Base-by-base conservation (phyloP, 2,329 filamentous ascomycete genomes). In the Aspergillus sp. region DNA sequence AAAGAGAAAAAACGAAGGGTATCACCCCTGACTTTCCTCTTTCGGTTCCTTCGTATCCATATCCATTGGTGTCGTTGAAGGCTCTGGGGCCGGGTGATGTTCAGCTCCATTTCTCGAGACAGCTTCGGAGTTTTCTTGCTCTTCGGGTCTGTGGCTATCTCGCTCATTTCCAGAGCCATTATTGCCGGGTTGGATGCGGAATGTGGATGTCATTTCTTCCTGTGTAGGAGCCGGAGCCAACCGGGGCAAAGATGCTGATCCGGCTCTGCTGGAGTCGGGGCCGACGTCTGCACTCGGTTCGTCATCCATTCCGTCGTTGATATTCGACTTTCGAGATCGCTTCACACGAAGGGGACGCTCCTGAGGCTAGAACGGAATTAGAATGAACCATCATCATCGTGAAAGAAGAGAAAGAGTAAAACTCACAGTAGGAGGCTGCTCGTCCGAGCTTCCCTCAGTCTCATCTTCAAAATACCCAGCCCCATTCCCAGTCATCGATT, bases 291-390 rank as follows among this genome's bases (percentile, higher is more conserved):
- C 19, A 19, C 19, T 4, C 19, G 19, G 19, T 19, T 19, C 19
- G 19, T 19, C 19, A 10, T 54, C 58, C 5, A 53, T 53, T 5
- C 53, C 46, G 7, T 57, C 45, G 6, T 53, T 46, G 29, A 60
- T 45, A 32, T 67, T 67, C 9, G 64, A 62, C 48, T 67, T 69
- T 36, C 67, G 65, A 37, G 61, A 68, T 47, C 66, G 65, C 49
- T 71, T 72, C 13, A 66, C 60, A 45, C 71, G 67, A 36, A 72
- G 64, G 6, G 71, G 71, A 39, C 71, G 63, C 60, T 74, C 70
- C 59, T 70, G 63, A 34, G 71, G 71, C 70, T 74, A 48, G 37
- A 27, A 12, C 36, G 28, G 5, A 5, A n/a, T 38, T 40, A 28
- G 10, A 12, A 36, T 38, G 27, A 42, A 41, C 29, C 39, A 42